Percentiles rank a stretch among this genome's conserved stretches.
Evolutionary conservation across 805 yeast species (phyloP).

Genomic region (Helenozyma baotianmanensis): DNA sequence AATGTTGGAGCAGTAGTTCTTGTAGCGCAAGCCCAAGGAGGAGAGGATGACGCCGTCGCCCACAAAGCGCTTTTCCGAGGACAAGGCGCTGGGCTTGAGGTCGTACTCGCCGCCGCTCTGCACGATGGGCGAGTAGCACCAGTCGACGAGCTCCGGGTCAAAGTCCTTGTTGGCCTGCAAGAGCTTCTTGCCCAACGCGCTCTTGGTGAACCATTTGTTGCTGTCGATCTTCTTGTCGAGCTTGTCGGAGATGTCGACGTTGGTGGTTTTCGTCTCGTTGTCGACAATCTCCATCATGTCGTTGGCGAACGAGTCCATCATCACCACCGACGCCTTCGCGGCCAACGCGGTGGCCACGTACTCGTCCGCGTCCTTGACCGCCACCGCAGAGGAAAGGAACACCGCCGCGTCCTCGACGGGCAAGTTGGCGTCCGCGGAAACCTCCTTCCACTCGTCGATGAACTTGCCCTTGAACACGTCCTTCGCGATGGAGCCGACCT

Average conservation of each 20-base stretch:
- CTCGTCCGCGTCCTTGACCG: constrained; percentile 77
- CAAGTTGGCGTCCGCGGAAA: constrained; percentile 29
- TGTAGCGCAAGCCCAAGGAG: constrained; percentile 82
- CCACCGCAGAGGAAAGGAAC: constrained; percentile 54
- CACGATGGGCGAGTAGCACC: constrained; percentile 90
- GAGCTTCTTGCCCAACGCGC: constrained; percentile 47
- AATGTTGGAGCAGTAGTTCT: constrained; percentile 81
- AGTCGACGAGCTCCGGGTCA: constrained; percentile 73
- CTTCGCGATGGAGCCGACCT: constrained; percentile 64
- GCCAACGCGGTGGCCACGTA: constrained; percentile 62
- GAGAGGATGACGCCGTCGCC: constrained; percentile 77
- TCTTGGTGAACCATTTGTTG: constrained; percentile 61
- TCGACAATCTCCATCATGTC: constrained; percentile 86
- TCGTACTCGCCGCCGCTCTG: constrained; percentile 87
- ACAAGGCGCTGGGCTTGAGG: constrained; percentile 75
- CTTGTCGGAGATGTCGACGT: constrained; percentile 66
- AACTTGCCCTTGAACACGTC: constrained; percentile 83
- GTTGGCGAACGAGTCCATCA: constrained; percentile 79
- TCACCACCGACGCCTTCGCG: constrained; percentile 67
- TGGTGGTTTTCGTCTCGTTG: constrained; percentile 74
- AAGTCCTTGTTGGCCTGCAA: constrained; percentile 53
- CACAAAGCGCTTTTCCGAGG: constrained; percentile 57
- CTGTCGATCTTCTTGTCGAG: constrained; percentile 75
- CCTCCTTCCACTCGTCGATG: constrained; percentile 70
- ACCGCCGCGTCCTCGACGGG: constrained; percentile 46